Conservation (phyloP, 2,329 filamentous ascomycete species). For the Lasiodiplodia citricola region DNA sequence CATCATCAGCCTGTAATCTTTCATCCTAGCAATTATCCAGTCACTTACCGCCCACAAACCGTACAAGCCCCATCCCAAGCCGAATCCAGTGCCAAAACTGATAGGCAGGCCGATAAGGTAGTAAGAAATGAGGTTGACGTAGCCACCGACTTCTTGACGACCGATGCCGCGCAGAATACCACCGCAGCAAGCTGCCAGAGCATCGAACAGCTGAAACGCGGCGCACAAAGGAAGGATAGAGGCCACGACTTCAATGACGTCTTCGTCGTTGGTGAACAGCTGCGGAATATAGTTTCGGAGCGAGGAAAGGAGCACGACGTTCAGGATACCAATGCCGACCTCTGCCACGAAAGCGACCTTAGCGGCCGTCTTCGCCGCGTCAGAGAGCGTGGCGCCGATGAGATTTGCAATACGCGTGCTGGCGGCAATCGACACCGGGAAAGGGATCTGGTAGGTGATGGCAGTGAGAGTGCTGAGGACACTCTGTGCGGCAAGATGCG, state of each 20-base stretch:
- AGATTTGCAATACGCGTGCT: conserved; percentile 90
- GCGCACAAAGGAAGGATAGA: conserved; percentile 79
- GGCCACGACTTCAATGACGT: conserved; percentile 70
- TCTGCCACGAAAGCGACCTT: conserved; percentile 74
- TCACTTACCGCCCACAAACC: conserved; percentile 72
- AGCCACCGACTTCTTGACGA: conserved; percentile 86
- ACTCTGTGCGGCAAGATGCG: conserved; percentile 80
- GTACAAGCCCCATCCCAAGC: conserved; percentile 73
- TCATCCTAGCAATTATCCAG: not conserved
- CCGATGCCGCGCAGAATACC: conserved; percentile 87
- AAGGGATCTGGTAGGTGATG: conserved; percentile 89
- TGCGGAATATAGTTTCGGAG: conserved; percentile 76
- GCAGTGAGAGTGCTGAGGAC: conserved; percentile 79
- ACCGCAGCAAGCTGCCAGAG: conserved; percentile 77
- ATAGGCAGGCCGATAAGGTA: conserved; percentile 87
- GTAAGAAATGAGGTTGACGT: conserved; percentile 84
- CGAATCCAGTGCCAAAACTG: conserved; percentile 78
- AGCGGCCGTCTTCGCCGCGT: conserved; percentile 80
- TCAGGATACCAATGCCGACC: conserved; percentile 76
- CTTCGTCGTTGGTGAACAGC: conserved; percentile 72
- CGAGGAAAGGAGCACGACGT: conserved; percentile 70
- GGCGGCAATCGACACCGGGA: conserved; percentile 85
- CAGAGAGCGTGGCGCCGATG: conserved; percentile 83
- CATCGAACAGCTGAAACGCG: conserved; percentile 89
- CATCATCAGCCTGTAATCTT: not conserved